phyloP scores from a whole-genome alignment of 768 basidiomycete genomes.

The Xanthoconium purpureum region DNA sequence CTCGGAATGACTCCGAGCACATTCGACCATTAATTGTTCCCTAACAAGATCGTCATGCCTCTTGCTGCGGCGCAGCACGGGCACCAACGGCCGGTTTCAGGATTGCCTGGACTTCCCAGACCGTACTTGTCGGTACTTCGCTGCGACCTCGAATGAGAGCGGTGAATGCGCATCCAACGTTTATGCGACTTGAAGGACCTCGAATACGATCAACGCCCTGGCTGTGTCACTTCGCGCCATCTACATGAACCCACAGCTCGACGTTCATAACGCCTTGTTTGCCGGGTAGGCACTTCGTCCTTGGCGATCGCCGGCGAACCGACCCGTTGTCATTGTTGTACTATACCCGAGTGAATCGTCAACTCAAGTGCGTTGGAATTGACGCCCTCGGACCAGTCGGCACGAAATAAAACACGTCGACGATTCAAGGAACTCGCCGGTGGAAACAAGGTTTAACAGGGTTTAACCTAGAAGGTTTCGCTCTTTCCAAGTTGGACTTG shows the following conservation, averaged over 20 bases:
- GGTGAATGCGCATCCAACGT: background rate
- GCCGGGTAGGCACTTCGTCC: background rate
- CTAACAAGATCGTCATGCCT: background rate
- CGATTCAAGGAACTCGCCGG: background rate
- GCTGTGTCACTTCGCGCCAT: background rate
- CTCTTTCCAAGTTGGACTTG: background rate
- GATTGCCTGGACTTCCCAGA: background rate
- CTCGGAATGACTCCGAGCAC: background rate
- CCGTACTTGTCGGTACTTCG: background rate
- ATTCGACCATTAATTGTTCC: background rate
- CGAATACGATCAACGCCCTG: background rate
- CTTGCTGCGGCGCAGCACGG: background rate
- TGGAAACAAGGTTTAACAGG: background rate
- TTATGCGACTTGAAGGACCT: background rate
- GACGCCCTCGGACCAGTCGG: constrained; percentile 1
- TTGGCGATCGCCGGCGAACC: too few relatives aligned
- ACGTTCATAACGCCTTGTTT: background rate
- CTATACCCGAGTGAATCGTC: background rate
- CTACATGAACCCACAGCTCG: background rate
- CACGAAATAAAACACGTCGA: background rate
- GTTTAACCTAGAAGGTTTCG: background rate
- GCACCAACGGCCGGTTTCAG: background rate
- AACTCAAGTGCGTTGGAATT: constrained; percentile 11
- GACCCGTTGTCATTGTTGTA: background rate
- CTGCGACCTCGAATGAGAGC: constrained; percentile 1